phyloP scores from a whole-genome alignment of 2,329 filamentous ascomycete species.

The Rutstroemia sp. region DNA sequence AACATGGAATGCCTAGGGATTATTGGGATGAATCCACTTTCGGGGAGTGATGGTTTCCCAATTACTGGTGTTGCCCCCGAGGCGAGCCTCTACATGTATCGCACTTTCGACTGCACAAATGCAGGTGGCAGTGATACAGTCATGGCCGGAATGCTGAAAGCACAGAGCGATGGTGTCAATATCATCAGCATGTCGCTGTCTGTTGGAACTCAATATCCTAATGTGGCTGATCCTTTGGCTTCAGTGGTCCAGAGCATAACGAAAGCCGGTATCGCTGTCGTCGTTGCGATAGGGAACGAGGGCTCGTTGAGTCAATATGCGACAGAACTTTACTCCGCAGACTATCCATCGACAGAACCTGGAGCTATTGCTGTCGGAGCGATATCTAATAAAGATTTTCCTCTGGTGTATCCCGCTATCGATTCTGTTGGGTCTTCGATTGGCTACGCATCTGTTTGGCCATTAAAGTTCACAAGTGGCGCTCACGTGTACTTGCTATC shows the following conservation, averaged over 20 bases:
- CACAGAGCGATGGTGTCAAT: constrained; percentile 18
- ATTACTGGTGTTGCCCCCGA: constrained; percentile 20
- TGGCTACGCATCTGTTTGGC: constrained; percentile 17
- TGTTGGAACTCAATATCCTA: constrained; percentile 4
- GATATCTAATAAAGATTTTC: constrained; percentile 15
- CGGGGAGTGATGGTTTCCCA: constrained; percentile 9
- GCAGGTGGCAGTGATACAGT: constrained; percentile 15
- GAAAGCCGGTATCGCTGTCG: constrained; percentile 7
- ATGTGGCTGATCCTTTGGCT: constrained; percentile 10
- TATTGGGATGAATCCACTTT: constrained; percentile 15
- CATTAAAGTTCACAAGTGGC: constrained; percentile 9
- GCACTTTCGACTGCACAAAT: constrained; percentile 16
- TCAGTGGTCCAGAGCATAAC: constrained; percentile 6
- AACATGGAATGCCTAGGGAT: constrained; percentile 12
- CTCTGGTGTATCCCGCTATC: constrained; percentile 13
- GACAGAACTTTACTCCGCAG: constrained; percentile 11
- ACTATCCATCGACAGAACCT: constrained; percentile 12
- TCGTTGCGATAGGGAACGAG: constrained; percentile 16
- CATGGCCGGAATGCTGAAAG: constrained; percentile 18
- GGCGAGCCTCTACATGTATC: constrained; percentile 20
- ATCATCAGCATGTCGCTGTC: constrained; percentile 23
- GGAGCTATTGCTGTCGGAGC: constrained; percentile 17
- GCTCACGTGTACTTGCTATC: constrained; percentile 11
- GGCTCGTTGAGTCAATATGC: constrained; percentile 4
- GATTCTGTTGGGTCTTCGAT: constrained; percentile 12